Evolutionary conservation across 805 yeast species (phyloP).

Genomic region (Wickerhamiella musiphila): DNA sequence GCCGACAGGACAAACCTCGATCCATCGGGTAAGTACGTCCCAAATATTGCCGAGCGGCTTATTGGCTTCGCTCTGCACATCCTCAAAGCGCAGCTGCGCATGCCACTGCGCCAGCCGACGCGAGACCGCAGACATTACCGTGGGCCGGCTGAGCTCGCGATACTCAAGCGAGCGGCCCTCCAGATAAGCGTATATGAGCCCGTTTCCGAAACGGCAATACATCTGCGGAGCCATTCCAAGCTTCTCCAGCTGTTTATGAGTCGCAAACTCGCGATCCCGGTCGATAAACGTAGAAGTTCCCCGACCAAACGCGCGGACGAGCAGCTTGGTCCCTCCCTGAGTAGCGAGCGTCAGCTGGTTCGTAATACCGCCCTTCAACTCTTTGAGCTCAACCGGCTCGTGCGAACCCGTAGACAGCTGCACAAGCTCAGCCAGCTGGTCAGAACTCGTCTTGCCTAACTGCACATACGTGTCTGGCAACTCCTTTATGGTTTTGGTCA

Average conservation of each 20-base stretch:
- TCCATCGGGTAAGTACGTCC: conserved; percentile 48
- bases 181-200: conserved; percentile 52
- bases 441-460: too few species aligned
- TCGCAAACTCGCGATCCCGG: conserved; percentile 54
- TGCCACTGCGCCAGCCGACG: conserved; percentile 61
- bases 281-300: conserved; percentile 60
- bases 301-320: conserved; percentile 57
- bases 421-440: too few species aligned
- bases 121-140: conserved; percentile 41
- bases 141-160: conserved; percentile 32
- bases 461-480: too few species aligned
- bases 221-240: conserved; percentile 50
- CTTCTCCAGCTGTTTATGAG: conserved; percentile 45
- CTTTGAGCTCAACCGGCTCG: conserved; percentile 10
- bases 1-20: conserved; percentile 38
- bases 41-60: conserved; percentile 29
- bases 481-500: too few species aligned
- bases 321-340: conserved; percentile 12
- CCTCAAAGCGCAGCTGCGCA: conserved; percentile 21
- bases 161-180: conserved; percentile 46
- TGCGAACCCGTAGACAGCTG: not conserved
- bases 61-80: conserved; percentile 25
- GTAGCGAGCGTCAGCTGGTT: conserved; percentile 20
- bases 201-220: conserved; percentile 52
- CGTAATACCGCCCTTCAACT: conserved; percentile 25